These are phyloP conservation scores for Sporothrix variecibatus DNA, from an alignment of 2,329 filamentous ascomycete genomes.

Conservation along the genomic window DNA sequence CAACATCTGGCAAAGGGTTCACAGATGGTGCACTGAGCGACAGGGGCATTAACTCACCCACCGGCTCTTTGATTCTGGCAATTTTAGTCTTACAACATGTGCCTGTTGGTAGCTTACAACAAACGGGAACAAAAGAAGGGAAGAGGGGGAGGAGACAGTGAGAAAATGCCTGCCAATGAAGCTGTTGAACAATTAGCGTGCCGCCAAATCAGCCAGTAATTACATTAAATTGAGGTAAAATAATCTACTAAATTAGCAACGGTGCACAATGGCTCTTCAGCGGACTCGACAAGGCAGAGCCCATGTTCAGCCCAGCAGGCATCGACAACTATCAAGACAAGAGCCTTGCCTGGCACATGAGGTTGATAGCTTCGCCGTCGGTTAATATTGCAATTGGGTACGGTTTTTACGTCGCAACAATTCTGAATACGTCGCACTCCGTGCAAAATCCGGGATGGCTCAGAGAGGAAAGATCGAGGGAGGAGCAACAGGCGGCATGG, in stretches of 20 bases:
- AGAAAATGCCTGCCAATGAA: background rate
- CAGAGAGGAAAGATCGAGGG: background rate
- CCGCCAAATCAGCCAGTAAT: background rate
- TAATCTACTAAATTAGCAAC: too few relatives aligned
- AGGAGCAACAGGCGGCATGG: constrained; percentile 2
- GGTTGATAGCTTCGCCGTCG: background rate
- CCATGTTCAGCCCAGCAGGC: constrained; percentile 7
- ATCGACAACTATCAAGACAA: background rate
- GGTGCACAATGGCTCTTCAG: background rate
- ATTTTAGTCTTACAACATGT: background rate
- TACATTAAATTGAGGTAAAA: background rate
- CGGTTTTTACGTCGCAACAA: background rate
- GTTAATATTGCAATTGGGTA: background rate
- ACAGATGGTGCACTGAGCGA: background rate
- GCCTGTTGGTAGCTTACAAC: background rate
- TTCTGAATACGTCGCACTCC: background rate
- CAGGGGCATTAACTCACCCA: background rate
- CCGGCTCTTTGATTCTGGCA: constrained; percentile 1
- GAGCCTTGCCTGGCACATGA: background rate
- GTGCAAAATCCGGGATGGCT: background rate
- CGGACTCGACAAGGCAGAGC: background rate
- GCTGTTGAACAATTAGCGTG: background rate
- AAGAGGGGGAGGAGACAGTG: background rate
- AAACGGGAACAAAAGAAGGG: background rate
- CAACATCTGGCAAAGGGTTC: background rate